Conservation (phyloP, 192 early-diverging fungal species). For the Podila minutissima region DNA sequence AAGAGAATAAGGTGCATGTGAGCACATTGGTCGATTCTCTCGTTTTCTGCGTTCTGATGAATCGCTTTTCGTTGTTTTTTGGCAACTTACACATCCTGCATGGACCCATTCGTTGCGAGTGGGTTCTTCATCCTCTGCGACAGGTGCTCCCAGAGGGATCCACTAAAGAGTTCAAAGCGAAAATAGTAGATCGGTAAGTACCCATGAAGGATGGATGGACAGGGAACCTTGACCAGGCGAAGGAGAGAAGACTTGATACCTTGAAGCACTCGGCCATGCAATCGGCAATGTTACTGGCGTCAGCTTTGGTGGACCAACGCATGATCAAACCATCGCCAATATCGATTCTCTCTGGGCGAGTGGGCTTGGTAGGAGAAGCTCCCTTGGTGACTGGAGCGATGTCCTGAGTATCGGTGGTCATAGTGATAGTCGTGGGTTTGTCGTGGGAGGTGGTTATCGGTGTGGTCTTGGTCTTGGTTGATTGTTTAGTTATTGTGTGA, state of each 20-base stretch:
- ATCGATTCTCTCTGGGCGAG: neutral
- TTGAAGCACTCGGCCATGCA: neutral
- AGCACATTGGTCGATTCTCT: neutral
- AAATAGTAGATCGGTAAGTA: neutral
- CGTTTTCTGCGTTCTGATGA: neutral
- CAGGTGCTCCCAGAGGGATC: neutral
- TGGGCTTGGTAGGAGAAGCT: too few species aligned
- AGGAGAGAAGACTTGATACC: neutral
- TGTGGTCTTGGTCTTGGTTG: too few species aligned
- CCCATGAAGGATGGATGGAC: neutral
- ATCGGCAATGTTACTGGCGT: neutral
- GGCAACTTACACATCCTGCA: neutral
- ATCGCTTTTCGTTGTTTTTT: neutral
- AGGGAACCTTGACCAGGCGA: neutral
- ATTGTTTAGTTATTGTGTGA: too few species aligned
- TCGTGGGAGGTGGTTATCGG: too few species aligned
- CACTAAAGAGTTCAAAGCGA: neutral
- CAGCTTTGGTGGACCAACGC: constrained; percentile 5
- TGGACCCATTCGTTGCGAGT: neutral
- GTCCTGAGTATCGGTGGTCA: neutral
- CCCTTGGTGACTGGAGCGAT: neutral
- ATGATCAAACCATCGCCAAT: constrained; percentile 6
- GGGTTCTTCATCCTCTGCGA: constrained; percentile 1
- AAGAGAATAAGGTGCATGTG: neutral
- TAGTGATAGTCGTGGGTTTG: neutral